Evolutionary conservation across 2,329 filamentous ascomycete genomes (phyloP), one percentile per base, ranked within the genome.

Genomic region (Alternaria metachromatica): DNA sequence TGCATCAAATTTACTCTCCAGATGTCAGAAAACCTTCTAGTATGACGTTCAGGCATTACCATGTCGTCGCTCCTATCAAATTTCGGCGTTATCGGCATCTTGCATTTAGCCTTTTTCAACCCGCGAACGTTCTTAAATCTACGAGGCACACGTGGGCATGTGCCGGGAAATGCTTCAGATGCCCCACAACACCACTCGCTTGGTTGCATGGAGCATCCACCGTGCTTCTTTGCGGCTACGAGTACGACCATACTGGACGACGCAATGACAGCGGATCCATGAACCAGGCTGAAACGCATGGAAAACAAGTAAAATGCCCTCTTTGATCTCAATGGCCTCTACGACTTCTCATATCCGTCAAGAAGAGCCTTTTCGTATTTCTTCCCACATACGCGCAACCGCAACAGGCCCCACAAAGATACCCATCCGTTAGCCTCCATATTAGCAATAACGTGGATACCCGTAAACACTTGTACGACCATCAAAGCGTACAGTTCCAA

Each of bases 111-210:
- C 66, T 59, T 13, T 45, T 37, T 26, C 25, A 5, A 45, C 37
- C 25, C 8, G n/a, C 57, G 25, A 54, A 28, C 13, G 41, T 6
- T 62, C 46, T 62, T 63, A 53, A 41, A 54, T 58, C 62, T 64
- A 58, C 55, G 59, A 30, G 41, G 63, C 54, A 66, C 64, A 62
- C 26, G 46, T 59, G 64, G 20, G 61, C 58, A 30, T 15, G 23
- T 58, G 56, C 51, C 26, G 45, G 51, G n/a, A 18, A 55, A 10
- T 41, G 53, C 56, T 50, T 11, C 45, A 23, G 37, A 51, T 62
- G 70, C 68, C 70, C 70, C 68, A 71, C 70, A 59, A 62, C 68
- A 69, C 68, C 68, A 67, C 64, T 60, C 58, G 62, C 45, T 62
- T 58, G 28, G 48, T 56, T 46, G 49, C 54, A 61, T 18, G 43